phyloP scores from a whole-genome alignment of 2,329 filamentous ascomycete genomes.

The Macrophomina phaseolina region DNA sequence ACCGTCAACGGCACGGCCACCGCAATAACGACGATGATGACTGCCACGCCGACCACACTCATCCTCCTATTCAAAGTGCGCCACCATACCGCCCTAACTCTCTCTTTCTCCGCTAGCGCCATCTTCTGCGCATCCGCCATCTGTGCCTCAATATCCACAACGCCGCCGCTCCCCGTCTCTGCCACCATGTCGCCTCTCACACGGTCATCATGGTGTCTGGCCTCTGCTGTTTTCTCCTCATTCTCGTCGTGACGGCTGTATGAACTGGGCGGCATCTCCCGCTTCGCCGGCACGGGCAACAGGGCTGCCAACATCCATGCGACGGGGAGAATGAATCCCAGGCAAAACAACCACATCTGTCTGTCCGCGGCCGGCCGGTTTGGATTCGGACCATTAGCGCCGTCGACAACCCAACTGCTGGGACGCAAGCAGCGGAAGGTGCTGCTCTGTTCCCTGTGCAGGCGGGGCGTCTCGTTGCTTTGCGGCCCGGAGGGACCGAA shows the following conservation, averaged over 20 bases:
- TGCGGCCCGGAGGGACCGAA: background rate
- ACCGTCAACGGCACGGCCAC: conserved; percentile 13
- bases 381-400: background rate
- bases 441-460: conserved; percentile 13
- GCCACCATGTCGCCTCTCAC: background rate
- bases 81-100: conserved; percentile 16
- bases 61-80: conserved; percentile 20
- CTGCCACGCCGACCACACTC: conserved; percentile 4
- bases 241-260: background rate
- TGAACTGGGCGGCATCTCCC: background rate
- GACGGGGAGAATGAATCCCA: conserved; percentile 21
- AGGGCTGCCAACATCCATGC: conserved; percentile 26
- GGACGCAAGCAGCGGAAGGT: conserved; percentile 11
- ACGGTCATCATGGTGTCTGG: too few species aligned
- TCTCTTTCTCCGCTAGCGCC: conserved; percentile 5
- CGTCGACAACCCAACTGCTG: background rate
- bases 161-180: background rate
- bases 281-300: conserved; percentile 4
- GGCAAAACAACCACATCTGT: conserved; percentile 18
- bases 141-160: conserved; percentile 13
- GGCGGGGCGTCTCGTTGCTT: conserved; percentile 5
- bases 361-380: conserved; percentile 4
- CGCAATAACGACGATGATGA: conserved; percentile 4
- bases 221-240: background rate
- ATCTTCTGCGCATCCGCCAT: background rate